Conservation (phyloP, 495 filamentous ascomycete species). For the Aspergillus sclerotioniger region DNA sequence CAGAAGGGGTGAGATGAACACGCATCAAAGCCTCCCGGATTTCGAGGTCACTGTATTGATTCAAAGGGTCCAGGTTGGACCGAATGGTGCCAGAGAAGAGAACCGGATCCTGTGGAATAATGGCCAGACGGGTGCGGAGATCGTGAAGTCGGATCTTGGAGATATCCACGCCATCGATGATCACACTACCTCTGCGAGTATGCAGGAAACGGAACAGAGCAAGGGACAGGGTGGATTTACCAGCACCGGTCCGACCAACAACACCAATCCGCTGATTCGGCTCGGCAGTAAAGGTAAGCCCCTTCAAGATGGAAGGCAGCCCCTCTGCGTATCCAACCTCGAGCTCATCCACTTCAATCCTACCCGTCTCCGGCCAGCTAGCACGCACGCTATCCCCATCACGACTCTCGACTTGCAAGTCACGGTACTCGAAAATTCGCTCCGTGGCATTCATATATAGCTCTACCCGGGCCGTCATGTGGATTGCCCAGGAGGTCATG, state of each 20-base stretch:
- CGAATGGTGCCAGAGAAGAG: conserved; percentile 53
- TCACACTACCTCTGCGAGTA: conserved; percentile 38
- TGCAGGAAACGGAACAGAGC: conserved; percentile 52
- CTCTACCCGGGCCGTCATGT: conserved; percentile 46
- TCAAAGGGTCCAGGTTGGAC: conserved; percentile 49
- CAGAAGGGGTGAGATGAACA: conserved; percentile 19
- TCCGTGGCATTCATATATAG: conserved; percentile 76
- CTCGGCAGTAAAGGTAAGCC: conserved; percentile 59
- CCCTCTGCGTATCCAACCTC: conserved; percentile 66
- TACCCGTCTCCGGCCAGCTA: conserved; percentile 68
- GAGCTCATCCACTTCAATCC: conserved; percentile 62
- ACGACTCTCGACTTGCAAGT: conserved; percentile 59
- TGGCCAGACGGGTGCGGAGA: conserved; percentile 48
- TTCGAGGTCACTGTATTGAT: conserved; percentile 57
- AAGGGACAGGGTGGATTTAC: conserved; percentile 45
- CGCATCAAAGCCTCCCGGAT: conserved; percentile 57
- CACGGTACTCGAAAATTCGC: conserved; percentile 69
- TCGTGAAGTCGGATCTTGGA: conserved; percentile 43
- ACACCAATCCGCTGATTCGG: conserved; percentile 67
- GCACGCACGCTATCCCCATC: conserved; percentile 51
- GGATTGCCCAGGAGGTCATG: conserved; percentile 31
- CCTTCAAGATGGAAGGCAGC: conserved; percentile 65
- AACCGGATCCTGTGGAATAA: conserved; percentile 57
- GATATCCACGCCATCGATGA: conserved; percentile 53
- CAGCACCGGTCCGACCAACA: conserved; percentile 59